Base-by-base conservation (phyloP, 78 protist genomes). In the Planoprotostelium fungivorum region DNA sequence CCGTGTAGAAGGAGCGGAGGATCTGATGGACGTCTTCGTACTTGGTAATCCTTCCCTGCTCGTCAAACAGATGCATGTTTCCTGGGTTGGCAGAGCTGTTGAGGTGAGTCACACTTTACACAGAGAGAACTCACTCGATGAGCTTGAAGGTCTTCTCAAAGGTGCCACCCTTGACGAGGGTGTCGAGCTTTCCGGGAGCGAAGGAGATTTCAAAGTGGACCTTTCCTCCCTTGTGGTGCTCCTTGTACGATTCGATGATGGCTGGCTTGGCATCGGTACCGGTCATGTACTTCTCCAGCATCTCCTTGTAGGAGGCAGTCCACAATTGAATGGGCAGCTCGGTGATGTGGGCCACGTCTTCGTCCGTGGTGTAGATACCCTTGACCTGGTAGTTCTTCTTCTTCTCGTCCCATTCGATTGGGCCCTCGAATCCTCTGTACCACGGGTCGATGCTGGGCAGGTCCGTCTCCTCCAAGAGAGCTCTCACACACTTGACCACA, bases 391-490 rank as follows among this genome's bases (percentile, higher is more conserved):
- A 83, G 88, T 83, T 86, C 90, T 83, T 35, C 34, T 1, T 87
- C 37, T 34, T 31, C 36, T 29, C 63, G 29, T 0, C 0, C 34
- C 29, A 39, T 5, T 0, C 38, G 86, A 98, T 63, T 0, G 1
- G 0, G 25, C 99, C 99, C 29, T 0, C 9, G 90, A 97, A 98
- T 29, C 98, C 99, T n/a, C 95, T 37, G 90, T 95, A 98, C 99
- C 99, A 99, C 37, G 99, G 99, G 29, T 0, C 0, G 92, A 98
- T 89, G 85, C 83, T 87, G 83, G 29, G 86, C 34, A 86, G 87
- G 84, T 73, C 96, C 89, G 93, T 84, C 0, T 91, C 97, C 34
- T 29, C 83, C 83, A 98, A 84, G 89, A 88, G n/a, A 29, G 35
- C 29, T 0, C 89, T 88, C 83, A 98, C 37, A 84, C 90, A 88